These are phyloP conservation scores for Aspergillus carbonarius DNA, from an alignment of 2,329 filamentous ascomycete species.

Conservation along the genomic window DNA sequence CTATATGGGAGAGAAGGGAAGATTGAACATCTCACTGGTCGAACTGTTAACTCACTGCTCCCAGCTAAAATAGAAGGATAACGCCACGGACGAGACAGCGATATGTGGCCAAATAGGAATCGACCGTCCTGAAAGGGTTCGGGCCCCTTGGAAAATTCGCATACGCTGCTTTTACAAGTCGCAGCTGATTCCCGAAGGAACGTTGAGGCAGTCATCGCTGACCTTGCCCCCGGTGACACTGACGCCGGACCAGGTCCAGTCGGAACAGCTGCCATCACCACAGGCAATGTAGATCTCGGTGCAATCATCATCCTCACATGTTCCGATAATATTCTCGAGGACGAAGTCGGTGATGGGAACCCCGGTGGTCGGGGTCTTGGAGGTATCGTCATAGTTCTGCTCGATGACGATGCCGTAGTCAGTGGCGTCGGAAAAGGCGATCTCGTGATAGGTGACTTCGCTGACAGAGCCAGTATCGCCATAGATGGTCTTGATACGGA, in stretches of 20 bases:
- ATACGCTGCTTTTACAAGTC: too few relatives aligned
- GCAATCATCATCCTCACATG: not conserved
- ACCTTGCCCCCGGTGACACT: constrained; percentile 53
- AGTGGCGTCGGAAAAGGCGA: not conserved
- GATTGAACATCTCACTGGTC: too few relatives aligned
- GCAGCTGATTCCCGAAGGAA: constrained; percentile 40
- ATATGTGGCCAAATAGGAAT: too few relatives aligned
- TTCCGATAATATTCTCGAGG: not conserved
- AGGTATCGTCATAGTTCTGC: constrained; percentile 2
- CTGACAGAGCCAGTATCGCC: constrained; percentile 46
- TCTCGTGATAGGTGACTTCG: constrained; percentile 27
- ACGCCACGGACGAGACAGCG: too few relatives aligned
- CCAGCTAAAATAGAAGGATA: too few relatives aligned
- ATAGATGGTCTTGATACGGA: constrained; percentile 59
- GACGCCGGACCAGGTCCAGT: constrained; percentile 56
- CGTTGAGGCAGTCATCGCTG: constrained; percentile 42
- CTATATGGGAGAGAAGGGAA: too few relatives aligned
- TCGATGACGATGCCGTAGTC: not conserved
- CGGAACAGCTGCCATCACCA: constrained; percentile 53
- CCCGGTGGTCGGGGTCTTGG: not conserved
- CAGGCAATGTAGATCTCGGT: constrained; percentile 21
- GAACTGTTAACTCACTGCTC: too few relatives aligned
- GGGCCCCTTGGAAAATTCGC: too few relatives aligned
- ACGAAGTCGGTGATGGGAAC: not conserved
- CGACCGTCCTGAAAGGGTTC: too few relatives aligned